Base-by-base conservation (phyloP, 108 stramenopile genomes). In the Pinguiococcus pyrenoidosus region DNA sequence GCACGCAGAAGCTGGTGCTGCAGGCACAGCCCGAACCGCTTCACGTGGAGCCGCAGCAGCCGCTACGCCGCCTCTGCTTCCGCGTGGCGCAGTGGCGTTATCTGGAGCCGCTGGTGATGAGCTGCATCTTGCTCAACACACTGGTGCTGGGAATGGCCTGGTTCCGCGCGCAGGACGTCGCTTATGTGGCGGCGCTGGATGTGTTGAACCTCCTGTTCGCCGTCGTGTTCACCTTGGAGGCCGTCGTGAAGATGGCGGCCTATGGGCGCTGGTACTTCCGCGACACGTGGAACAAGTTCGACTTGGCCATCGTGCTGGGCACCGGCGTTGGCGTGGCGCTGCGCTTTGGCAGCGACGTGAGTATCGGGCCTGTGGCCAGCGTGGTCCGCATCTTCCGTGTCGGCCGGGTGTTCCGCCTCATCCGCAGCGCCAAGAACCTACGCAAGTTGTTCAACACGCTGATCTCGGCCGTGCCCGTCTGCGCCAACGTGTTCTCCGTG, bases 201-300 rank as follows among this genome's bases (percentile, higher is more conserved):
- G 18, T 21, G 12, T 2, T 54, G 23, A 80, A 80, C 54, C 37
- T 37, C 38, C 6, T 44, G 0, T 80, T 77, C 51, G 55, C 75
- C 4, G 16, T 66, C 6, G 54, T 80, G 22, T 80, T 80, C 46
- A 58, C 51, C 1, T 8, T 73, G 1, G 78, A 80, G 54, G 68
- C 64, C 0, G n/a, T 59, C 3, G 25, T 80, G 29, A 80, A 80
- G 59, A 27, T 77, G 13, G 27, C 29, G 29, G 68, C 48, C 24
- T 32, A 66, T 63, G 46, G 66, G 49, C 29, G 32, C 24, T 29
- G 37, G 20, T 80, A 78, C 56, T 78, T 75, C 46, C 30, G 38
- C 4, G 56, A 70, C 32, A 28, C 28, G 26, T 80, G 79, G 79
- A 80, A 80, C 55, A 29, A 30, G 21, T 80, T 80, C 47, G 79